Base-by-base conservation (phyloP, 768 basidiomycete species). In the Calocera viscosa region DNA sequence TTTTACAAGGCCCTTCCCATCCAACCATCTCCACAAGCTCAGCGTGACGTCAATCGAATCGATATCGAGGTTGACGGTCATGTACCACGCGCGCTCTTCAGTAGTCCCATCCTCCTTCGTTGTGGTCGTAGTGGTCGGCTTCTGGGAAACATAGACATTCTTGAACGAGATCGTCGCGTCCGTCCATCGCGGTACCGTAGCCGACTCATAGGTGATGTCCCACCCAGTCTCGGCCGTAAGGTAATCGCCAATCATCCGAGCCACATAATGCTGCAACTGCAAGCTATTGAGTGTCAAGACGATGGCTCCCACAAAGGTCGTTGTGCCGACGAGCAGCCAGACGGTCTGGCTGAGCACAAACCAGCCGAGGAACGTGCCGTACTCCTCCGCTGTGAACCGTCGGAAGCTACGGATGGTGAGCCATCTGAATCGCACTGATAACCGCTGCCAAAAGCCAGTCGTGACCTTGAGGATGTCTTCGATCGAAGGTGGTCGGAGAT, bases 121-220 rank as follows among this genome's bases (percentile, higher is more conserved):
- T 19, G 14, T 63, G 19, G 71, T 68, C 64, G 72, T 69, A 12
- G 49, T 63, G 41, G 39, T 60, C 64, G 64, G 74, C 72, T 68
- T 89, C 84, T 63, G 86, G 26, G 93, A 94, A 53, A 99, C 81
- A 72, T 90, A 98, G 49, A 98, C 94, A 71, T 97, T 96, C 75
- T 92, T 92, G 82, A 99, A 95, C 0, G 94, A 94, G 65, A 99
- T 88, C 16, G 89, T 87, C 11, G 93, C 94, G 72, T 94, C 91
- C 69, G 92, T 90, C 93, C 94, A 96, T 75, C 92, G 94, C 1
- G 96, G 95, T 11, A 98, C 94, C 71, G 98, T 94, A 33, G 96
- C 96, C 2, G 91, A 93, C 76, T 99, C 96, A 75, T 97, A 97
- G 65, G 95, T 90, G 71, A 99, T 87, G 16, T 87, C 94, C 43